phyloP scores from a whole-genome alignment of 352 stramenopile genomes.

The Thalassiosira ordinaria region DNA sequence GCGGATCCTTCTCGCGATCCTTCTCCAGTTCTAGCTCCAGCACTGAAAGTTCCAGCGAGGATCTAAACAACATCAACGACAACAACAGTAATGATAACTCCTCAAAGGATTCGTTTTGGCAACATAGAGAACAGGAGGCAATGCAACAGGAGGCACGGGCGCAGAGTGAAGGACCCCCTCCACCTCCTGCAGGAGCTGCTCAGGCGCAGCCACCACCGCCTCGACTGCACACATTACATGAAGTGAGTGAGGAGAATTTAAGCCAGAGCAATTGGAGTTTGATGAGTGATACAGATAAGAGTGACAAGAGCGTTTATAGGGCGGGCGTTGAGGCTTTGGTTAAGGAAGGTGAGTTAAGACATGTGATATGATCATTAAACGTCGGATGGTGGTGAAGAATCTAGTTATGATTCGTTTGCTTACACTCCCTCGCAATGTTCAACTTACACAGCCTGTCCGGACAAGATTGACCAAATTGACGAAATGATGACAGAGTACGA shows the following conservation, averaged over 20 bases:
- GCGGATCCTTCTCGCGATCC: too few species aligned
- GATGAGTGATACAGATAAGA: neutral
- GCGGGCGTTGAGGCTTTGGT: constrained; percentile 47
- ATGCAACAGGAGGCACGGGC: neutral
- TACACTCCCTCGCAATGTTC: too few species aligned
- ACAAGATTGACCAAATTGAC: constrained; percentile 48
- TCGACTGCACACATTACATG: neutral
- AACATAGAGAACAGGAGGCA: neutral
- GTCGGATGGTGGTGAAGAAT: constrained; percentile 5
- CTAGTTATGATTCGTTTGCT: too few species aligned
- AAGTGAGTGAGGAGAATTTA: neutral
- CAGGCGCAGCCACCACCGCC: neutral
- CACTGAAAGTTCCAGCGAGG: too few species aligned
- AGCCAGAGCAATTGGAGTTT: neutral
- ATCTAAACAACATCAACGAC: neutral
- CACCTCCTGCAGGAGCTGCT: neutral
- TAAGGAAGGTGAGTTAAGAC: constrained; percentile 34
- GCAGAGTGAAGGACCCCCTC: neutral
- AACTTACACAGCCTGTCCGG: constrained; percentile 45
- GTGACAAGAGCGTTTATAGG: constrained; percentile 32
- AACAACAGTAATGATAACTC: too few species aligned
- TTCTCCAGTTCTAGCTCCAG: neutral
- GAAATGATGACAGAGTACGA: constrained; percentile 54
- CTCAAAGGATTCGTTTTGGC: neutral
- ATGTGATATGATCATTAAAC: too few species aligned